Evolutionary conservation across 1,139 yeast species (phyloP), one percentile per base, ranked within the genome.

Genomic region (Protomyces arabidopsidicola): DNA sequence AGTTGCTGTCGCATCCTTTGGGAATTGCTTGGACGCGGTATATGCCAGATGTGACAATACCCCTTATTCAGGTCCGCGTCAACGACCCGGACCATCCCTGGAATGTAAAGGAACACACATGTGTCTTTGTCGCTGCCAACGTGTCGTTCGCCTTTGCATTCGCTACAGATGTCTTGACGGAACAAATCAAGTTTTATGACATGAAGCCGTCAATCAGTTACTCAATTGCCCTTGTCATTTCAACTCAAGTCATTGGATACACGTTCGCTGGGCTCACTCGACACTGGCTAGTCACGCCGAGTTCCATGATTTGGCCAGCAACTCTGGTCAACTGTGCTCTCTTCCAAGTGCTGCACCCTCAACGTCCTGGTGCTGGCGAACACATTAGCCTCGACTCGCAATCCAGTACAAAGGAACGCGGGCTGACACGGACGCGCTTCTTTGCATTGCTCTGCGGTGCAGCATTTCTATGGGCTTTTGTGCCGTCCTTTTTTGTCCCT

Each of bases 291-390:
- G 86, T 85, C 16, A 81, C 81, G 67, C 86, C 88, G 3, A 79
- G 86, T 8, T 76, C 82, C 8, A 83, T 85, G 76, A 80, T 85
- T 63, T 86, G 90, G 90, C 90, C 90, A 1, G 52, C 61, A 3
- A 65, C 53, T n/a, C 66, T 67, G 16, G 65, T 65, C 50, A 56
- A 65, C 16, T 53, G 60, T 24, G 55, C 66, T 6, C 62, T 65
- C 14, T 62, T 65, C 14, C 61, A 62, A 34, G 62, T 59, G 9
- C 62, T 65, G 3, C 66, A 65, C 24, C 53, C 58, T 12, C 31
- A 60, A 18, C 31, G 24, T 12, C 16, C 45, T 6, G 48, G 24
- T 42, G 22, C 48, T 4, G 48, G 48, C 8, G 35, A 27, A n/a
- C 16, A 18, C 22, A n/a, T 14, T 8, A 36, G 39, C n/a, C 16